phyloP scores from a whole-genome alignment of 768 basidiomycete species.

The Tylopilus vinaceipallidus region DNA sequence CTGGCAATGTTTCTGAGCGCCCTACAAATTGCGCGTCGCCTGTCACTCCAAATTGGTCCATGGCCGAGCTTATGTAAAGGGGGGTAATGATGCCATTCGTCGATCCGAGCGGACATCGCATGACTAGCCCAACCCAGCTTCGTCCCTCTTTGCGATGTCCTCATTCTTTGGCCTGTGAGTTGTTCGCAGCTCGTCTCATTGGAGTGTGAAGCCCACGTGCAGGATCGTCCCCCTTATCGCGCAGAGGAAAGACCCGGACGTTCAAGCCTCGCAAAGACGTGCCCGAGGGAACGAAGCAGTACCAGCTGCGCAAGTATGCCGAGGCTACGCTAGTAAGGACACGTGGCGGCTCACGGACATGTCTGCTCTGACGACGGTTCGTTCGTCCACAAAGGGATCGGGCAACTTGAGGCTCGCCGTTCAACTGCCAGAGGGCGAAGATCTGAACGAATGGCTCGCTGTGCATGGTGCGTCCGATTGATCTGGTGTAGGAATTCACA shows the following conservation, averaged over 20 bases:
- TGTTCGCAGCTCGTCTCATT: not conserved
- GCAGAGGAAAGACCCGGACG: slow-evolving; percentile 88
- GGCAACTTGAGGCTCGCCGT: slow-evolving; percentile 94
- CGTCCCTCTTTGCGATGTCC: slow-evolving; percentile 51
- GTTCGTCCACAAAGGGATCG: slow-evolving; percentile 62
- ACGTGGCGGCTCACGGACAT: not conserved
- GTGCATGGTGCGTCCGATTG: slow-evolving; percentile 74
- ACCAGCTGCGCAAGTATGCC: slow-evolving; percentile 96
- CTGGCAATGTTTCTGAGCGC: not conserved
- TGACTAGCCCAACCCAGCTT: slow-evolving; percentile 10
- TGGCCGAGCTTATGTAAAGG: no score
- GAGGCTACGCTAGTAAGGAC: slow-evolving; percentile 81
- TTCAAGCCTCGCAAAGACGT: slow-evolving; percentile 97
- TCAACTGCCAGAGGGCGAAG: slow-evolving; percentile 94
- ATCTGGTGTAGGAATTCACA: not conserved
- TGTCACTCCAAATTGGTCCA: not conserved
- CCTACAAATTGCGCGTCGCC: not conserved
- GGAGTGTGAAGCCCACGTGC: slow-evolving; percentile 11
- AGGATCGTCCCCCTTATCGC: slow-evolving; percentile 9
- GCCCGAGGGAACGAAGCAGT: slow-evolving; percentile 95
- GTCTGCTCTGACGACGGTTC: slow-evolving; percentile 11
- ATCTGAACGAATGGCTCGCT: slow-evolving; percentile 98
- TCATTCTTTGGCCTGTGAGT: slow-evolving; percentile 88
- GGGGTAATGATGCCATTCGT: slow-evolving; percentile 14
- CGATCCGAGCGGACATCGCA: slow-evolving; percentile 1